phyloP scores from a whole-genome alignment of 2,329 filamentous ascomycete species.

The Aspergillus jensenii region DNA sequence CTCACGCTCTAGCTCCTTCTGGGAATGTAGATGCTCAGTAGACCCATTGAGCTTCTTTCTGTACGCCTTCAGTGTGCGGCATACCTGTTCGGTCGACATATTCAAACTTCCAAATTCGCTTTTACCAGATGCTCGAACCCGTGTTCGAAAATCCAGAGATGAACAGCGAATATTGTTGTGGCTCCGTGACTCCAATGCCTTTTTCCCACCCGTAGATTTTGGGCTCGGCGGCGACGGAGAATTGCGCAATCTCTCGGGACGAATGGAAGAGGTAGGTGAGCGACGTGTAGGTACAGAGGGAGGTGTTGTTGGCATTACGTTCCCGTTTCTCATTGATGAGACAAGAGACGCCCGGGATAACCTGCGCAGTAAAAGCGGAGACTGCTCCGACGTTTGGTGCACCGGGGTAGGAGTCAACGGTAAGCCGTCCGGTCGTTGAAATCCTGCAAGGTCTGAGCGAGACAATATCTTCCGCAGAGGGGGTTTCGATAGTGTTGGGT shows the following conservation, averaged over 20 bases:
- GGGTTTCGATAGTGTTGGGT: slow-evolving; percentile 59
- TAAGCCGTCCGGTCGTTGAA: slow-evolving; percentile 55
- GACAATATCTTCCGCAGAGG: slow-evolving; percentile 84
- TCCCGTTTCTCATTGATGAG: slow-evolving; percentile 32
- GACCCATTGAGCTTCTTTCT: slow-evolving; percentile 57
- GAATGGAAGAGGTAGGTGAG: slow-evolving; percentile 28
- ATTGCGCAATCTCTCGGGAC: slow-evolving; percentile 26
- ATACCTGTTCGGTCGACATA: slow-evolving; percentile 58
- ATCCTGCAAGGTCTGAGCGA: slow-evolving; percentile 80
- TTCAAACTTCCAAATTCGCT: slow-evolving; percentile 50
- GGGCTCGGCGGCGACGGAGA: slow-evolving; percentile 45
- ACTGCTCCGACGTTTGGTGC: slow-evolving; percentile 36
- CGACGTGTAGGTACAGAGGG: slow-evolving; percentile 31
- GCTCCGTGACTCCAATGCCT: slow-evolving; percentile 28
- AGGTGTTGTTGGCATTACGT: slow-evolving; percentile 31
- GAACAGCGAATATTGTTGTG: slow-evolving; percentile 43
- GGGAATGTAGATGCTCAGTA: slow-evolving; percentile 49
- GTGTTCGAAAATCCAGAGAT: slow-evolving; percentile 52
- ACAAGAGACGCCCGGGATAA: slow-evolving; percentile 54
- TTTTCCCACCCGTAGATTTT: slow-evolving; percentile 30
- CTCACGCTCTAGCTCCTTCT: slow-evolving; percentile 59
- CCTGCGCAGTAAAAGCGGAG: slow-evolving; percentile 55
- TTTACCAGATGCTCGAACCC: slow-evolving; percentile 39
- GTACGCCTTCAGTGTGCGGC: slow-evolving; percentile 58
- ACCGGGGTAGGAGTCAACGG: slow-evolving; percentile 43